Base-by-base conservation (phyloP, 2,329 filamentous ascomycete species). In the Ceratocystis alfenasii region DNA sequence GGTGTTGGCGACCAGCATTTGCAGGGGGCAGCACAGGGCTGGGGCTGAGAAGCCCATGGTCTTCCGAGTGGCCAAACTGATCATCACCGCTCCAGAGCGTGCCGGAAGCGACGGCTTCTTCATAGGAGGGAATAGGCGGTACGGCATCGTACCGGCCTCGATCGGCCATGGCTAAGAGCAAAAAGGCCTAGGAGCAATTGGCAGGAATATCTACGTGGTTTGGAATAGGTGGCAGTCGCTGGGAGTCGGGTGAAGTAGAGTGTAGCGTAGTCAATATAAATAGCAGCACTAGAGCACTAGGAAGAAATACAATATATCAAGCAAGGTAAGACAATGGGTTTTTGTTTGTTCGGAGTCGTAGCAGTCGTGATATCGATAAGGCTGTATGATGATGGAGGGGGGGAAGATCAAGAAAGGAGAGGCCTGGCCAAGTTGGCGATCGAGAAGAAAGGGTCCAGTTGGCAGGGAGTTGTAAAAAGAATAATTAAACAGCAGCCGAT, bases 21-120 rank as follows among this genome's bases (percentile, higher is more conserved):
- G 73, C 77, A 69, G 75, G 76, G 7, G 66, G 25, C 6, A 62
- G 62, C 22, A 28, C 20, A 66, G 81, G 79, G 22, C 60, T 64
- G 65, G 81, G 78, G 64, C 79, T 80, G 50, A 95, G 80, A 30
- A 96, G 83, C 5, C 87, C 88, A 75, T 91, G 87, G 75, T 87
- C 83, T 76, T 95, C 90, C 2, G 64, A 65, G 22, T n/a, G 28
- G 44, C 50, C 62, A 5, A 22, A 22, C 7, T 61, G 48, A 20
- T 63, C 64, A 48, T 65, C 64, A 53, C 60, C 50, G 17, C 62
- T 61, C 60, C 65, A 68, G 41, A 63, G 50, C 7, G 64, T 66
- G 20, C 64, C 65, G n/a, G 64, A 64, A 61, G 70, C 69, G 41
- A 71, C 67, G 59, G 70, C 71, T 48, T 72, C 71, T 48, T 72